These are phyloP conservation scores for Solanum paucissectum DNA, from an alignment of 257 asterid genomes.

Conservation along the genomic window DNA sequence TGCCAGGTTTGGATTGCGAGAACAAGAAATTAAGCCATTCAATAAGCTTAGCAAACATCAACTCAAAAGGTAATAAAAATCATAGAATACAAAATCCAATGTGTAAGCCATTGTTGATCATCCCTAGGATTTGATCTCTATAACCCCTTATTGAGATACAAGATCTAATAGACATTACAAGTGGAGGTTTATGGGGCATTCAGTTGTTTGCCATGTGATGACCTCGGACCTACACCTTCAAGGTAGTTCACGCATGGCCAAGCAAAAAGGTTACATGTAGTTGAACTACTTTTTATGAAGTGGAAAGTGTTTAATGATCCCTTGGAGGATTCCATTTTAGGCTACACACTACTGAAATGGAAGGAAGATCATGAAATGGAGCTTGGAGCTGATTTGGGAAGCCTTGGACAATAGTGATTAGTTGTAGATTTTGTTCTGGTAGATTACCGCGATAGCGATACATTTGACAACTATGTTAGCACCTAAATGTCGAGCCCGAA, in stretches of 20 bases:
- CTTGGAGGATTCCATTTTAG: neutral
- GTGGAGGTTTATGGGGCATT: neutral
- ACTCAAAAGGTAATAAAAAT: conserved; percentile 65
- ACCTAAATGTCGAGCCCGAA: too few species aligned
- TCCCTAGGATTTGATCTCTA: conserved; percentile 79
- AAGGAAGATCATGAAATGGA: too few species aligned
- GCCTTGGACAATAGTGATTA: too few species aligned
- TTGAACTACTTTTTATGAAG: neutral
- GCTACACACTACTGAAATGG: too few species aligned
- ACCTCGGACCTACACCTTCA: neutral
- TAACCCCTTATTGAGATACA: too few species aligned
- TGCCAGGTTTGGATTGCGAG: neutral
- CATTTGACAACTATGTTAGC: too few species aligned
- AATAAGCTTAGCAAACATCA: neutral
- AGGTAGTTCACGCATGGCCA: neutral
- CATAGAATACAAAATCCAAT: conserved; percentile 90
- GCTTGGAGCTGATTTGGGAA: too few species aligned
- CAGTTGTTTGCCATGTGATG: neutral
- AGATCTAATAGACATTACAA: too few species aligned
- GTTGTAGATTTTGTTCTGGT: too few species aligned
- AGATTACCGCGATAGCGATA: too few species aligned
- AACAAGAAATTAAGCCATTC: too few species aligned
- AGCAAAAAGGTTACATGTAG: neutral
- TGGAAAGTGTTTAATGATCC: neutral
- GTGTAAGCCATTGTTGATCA: conserved; percentile 98